Conservation (phyloP, 768 basidiomycete species). For the Lenzites betulinus region DNA sequence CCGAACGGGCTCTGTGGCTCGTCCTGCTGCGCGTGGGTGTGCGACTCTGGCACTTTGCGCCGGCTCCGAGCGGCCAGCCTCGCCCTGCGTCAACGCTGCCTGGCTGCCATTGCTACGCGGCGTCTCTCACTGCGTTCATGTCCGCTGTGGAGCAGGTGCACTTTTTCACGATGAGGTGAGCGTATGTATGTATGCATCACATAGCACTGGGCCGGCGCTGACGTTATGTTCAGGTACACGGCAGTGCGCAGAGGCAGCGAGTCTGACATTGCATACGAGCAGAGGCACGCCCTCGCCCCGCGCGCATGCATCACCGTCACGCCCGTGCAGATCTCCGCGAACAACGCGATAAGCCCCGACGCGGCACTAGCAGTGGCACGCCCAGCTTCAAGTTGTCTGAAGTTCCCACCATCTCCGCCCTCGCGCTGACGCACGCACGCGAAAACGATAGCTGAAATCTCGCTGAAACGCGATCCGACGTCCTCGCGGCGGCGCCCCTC, state of each 20-base stretch:
- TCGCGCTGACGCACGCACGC: not conserved
- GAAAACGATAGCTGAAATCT: not conserved
- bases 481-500: not conserved
- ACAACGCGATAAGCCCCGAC: not conserved
- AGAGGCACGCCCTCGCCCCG: not conserved
- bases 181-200: too few species aligned
- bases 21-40: not conserved
- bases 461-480: conserved; percentile 5
- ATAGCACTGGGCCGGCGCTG: not conserved
- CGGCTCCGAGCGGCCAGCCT: conserved; percentile 5
- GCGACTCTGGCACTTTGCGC: not conserved
- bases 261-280: not conserved
- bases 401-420: conserved; percentile 1
- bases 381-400: too few species aligned
- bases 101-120: not conserved
- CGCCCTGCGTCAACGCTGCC: too few species aligned
- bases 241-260: too few species aligned
- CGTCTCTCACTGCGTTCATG: conserved; percentile 5
- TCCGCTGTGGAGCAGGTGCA: conserved; percentile 11
- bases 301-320: not conserved
- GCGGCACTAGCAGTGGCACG: too few species aligned
- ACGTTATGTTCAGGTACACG: not conserved
- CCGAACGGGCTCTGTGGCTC: conserved; percentile 2
- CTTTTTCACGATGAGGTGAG: too few species aligned
- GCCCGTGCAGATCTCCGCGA: not conserved